Evolutionary conservation across 176 grass and related monocot species (phyloP).

Genomic region (Raddia guianensis): DNA sequence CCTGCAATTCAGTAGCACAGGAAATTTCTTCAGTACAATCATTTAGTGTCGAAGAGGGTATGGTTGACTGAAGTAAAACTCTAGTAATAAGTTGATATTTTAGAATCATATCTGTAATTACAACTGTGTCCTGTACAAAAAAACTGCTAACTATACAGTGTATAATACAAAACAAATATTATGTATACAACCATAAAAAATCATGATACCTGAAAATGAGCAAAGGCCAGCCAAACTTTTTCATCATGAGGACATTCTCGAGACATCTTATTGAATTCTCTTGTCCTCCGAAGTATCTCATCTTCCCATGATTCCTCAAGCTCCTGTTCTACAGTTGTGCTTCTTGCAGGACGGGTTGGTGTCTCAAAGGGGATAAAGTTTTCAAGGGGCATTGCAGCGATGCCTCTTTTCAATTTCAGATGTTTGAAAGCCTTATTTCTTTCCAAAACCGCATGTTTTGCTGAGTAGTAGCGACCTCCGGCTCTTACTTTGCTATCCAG

Average conservation of each 20-base stretch:
- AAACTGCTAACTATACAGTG: not conserved
- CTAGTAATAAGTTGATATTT: conserved; percentile 22
- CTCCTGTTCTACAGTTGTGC: conserved; percentile 41
- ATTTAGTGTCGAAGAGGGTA: conserved; percentile 1
- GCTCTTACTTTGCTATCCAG: conserved; percentile 70
- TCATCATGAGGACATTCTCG: conserved; percentile 81
- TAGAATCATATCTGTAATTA: conserved; percentile 7
- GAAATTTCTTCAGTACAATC: conserved; percentile 32
- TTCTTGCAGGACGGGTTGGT: conserved; percentile 47
- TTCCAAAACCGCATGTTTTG: conserved; percentile 68
- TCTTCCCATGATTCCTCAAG: conserved; percentile 97
- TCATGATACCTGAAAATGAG: conserved; percentile 86
- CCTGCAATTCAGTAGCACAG: conserved; percentile 49
- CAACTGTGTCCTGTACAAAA: conserved; percentile 14
- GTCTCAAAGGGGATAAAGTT: conserved; percentile 71
- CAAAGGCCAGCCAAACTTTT: conserved; percentile 87
- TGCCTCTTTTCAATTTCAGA: conserved; percentile 60
- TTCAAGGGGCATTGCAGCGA: conserved; percentile 49
- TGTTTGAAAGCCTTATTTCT: conserved; percentile 81
- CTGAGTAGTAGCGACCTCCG: conserved; percentile 74
- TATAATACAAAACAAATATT: conserved; percentile 28
- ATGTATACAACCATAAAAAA: conserved; percentile 1
- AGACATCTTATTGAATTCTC: conserved; percentile 90
- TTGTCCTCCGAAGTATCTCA: conserved; percentile 83
- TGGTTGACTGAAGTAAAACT: conserved; percentile 14